These are phyloP conservation scores for Amorphotheca resinae DNA, from an alignment of 495 filamentous ascomycete species.

Conservation along the genomic window DNA sequence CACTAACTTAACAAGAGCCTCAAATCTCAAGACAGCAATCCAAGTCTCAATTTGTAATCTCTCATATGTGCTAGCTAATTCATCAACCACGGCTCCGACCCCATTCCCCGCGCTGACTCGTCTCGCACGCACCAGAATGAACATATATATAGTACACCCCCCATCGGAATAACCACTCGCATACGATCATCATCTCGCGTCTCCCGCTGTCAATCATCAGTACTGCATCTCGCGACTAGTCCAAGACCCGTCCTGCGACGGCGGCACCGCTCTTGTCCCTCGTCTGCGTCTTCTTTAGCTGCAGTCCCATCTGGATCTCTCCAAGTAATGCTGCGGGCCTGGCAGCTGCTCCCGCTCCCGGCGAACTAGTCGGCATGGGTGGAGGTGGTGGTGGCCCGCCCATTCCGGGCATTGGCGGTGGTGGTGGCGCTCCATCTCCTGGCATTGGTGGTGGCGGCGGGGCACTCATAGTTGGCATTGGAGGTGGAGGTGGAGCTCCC, in stretches of 20 bases:
- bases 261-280: conserved; percentile 66
- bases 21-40: too few species aligned
- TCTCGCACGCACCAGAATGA: too few species aligned
- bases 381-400: conserved; percentile 32
- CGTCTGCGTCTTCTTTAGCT: conserved; percentile 70
- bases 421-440: conserved; percentile 31
- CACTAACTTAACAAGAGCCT: too few species aligned
- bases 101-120: too few species aligned
- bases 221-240: too few species aligned
- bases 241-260: conserved; percentile 59
- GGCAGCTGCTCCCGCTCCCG: conserved; percentile 27
- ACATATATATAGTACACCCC: too few species aligned
- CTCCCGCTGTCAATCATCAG: too few species aligned
- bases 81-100: too few species aligned
- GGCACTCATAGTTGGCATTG: conserved; percentile 40
- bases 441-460: conserved; percentile 27
- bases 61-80: too few species aligned
- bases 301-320: conserved; percentile 67
- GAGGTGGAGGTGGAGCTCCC: conserved; percentile 36
- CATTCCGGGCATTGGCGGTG: conserved; percentile 43
- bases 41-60: too few species aligned
- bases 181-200: too few species aligned
- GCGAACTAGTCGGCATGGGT: conserved; percentile 22
- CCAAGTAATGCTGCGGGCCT: conserved; percentile 55
- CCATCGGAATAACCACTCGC: too few species aligned